Evolutionary conservation across 345 rosid species (phyloP), one percentile per base, ranked within the genome.

Genomic region (Cardiospermum halicacabum): DNA sequence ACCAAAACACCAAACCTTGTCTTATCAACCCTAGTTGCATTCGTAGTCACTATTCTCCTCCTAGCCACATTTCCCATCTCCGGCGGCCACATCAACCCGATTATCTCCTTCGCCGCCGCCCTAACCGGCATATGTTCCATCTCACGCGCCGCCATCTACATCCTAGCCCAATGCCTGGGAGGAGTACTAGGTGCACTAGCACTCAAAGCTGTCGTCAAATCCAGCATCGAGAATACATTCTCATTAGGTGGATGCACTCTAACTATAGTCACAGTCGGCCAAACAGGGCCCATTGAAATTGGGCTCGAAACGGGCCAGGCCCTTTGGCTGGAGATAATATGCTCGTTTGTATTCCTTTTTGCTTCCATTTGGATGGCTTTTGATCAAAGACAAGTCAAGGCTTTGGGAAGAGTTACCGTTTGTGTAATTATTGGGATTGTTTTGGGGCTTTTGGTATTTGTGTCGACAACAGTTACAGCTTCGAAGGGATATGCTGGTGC

Each of bases 321-420:
- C 3, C 64, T 78, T 5, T 36, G 77, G 70, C 48, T 78, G 0
- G 82, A 77, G 70, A 71, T 78, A 2, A 53, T 75, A 3, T 78
- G 84, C 56, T 71, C 77, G 0, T 81, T 78, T 53, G 8, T 77
- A 5, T 76, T 81, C 15, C 71, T 81, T 1, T 74, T 76, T 48
- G 75, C 79, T 16, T 78, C 84, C 0, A 69, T 81, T 12, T 75
- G 69, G 71, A 68, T 77, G 50, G 84, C 83, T 13, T 84, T 84
- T 53, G 85, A 84, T 25, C 16, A 19, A 1, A 77, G 77, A 4
- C 77, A 77, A 53, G 78, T 70, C 19, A 64, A 48, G 53, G 77
- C 64, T 1, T 32, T 84, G 7, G 85, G 85, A 2, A 37, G 76
- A 34, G 69, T 79, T 1, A 32, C 57, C 0, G 72, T 84, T 7